Conservation (phyloP, 2,329 filamentous ascomycete species). For the Monosporascus sp. region DNA sequence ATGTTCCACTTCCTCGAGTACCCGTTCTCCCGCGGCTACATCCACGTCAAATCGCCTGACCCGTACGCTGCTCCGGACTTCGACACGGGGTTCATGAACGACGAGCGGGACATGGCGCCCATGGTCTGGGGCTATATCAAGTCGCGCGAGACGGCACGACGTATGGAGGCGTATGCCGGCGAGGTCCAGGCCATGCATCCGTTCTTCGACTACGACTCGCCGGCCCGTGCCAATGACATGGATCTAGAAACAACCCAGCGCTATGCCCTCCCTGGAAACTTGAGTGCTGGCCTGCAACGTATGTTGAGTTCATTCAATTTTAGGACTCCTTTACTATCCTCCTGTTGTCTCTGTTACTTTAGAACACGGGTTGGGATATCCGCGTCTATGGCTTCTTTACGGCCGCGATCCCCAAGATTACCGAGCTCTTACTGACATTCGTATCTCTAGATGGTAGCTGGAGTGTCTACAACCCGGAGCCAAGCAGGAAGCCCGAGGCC, state of each 20-base stretch:
- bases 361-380: no score
- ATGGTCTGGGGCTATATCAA: constrained; percentile 86
- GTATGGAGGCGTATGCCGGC: constrained; percentile 73
- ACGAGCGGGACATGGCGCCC: constrained; percentile 77
- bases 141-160: constrained; percentile 71
- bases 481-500: constrained; percentile 44
- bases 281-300: constrained; percentile 64
- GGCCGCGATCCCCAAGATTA: no score
- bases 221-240: constrained; percentile 66
- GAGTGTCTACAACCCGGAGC: constrained; percentile 53
- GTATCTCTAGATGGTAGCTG: constrained; percentile 55
- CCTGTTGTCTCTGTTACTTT: background rate
- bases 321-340: background rate
- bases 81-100: constrained; percentile 80
- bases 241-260: constrained; percentile 70
- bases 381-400: no score
- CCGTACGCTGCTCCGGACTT: constrained; percentile 74
- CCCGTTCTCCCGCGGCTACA: background rate
- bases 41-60: constrained; percentile 1
- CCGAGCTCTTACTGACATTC: no score
- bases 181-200: constrained; percentile 68
- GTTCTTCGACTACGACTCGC: constrained; percentile 66
- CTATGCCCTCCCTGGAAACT: constrained; percentile 68
- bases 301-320: background rate
- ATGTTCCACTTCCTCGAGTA: constrained; percentile 67